A percentile compares a stretch with the other conserved stretches of the same genome.
These are phyloP conservation scores for Chalciporus chontae DNA, from an alignment of 768 basidiomycete genomes.

Conservation along the genomic window DNA sequence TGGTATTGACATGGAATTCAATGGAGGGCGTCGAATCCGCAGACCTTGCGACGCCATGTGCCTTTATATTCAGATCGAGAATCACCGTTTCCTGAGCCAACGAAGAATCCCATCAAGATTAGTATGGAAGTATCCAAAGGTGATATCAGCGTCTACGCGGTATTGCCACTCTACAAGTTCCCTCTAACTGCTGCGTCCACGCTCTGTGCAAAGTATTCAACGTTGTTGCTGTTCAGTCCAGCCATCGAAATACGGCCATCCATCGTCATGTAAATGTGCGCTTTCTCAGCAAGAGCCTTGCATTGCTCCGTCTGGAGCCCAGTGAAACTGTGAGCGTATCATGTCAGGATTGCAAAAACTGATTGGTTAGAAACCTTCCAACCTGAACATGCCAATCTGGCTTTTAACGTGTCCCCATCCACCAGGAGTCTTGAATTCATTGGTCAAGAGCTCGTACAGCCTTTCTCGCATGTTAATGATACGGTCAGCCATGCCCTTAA, in stretches of 20 bases:
- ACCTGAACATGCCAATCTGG: conserved; percentile 99
- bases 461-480: conserved; percentile 91
- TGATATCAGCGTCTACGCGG: conserved; percentile 20
- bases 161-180: conserved; percentile 48
- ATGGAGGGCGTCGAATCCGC: background rate
- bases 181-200: conserved; percentile 82
- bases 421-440: conserved; percentile 85
- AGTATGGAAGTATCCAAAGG: conserved; percentile 21
- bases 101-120: conserved; percentile 17
- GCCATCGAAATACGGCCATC: conserved; percentile 96
- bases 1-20: conserved; percentile 15
- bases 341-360: background rate
- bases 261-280: conserved; percentile 91
- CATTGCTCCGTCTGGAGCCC: conserved; percentile 79
- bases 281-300: conserved; percentile 78
- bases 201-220: conserved; percentile 87
- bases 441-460: conserved; percentile 71
- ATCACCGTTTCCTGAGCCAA: conserved; percentile 9
- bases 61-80: conserved; percentile 19
- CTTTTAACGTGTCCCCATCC: conserved; percentile 93
- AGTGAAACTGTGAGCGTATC: conserved; percentile 59
- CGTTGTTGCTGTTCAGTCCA: conserved; percentile 78
- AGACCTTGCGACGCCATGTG: conserved; percentile 12
- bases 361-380: conserved; percentile 16
- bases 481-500: conserved; percentile 93